Conservation (phyloP, 2,329 filamentous ascomycete genomes). For the Alternaria viburni region DNA sequence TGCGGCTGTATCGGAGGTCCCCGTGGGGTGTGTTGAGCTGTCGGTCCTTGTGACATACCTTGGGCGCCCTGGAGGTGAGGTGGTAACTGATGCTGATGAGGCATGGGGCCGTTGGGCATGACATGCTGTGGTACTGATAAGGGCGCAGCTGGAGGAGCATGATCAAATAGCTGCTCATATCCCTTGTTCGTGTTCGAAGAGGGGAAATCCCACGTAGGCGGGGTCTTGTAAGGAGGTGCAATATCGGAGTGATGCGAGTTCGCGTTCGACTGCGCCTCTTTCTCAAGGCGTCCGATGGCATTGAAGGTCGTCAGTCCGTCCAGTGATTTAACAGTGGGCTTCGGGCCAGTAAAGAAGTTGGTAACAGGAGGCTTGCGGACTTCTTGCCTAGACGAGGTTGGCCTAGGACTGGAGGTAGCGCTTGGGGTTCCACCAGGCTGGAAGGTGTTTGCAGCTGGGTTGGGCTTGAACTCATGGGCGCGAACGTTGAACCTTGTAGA, state of each 20-base stretch:
- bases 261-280: conserved; percentile 60
- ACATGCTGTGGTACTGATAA: conserved; percentile 69
- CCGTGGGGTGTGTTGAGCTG: conserved; percentile 78
- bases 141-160: conserved; percentile 61
- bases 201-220: conserved; percentile 80
- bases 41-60: conserved; percentile 70
- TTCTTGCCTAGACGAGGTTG: conserved; percentile 52
- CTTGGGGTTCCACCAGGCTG: conserved; percentile 71
- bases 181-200: conserved; percentile 76
- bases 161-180: conserved; percentile 82
- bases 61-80: conserved; percentile 78
- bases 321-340: conserved; percentile 62
- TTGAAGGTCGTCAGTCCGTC: conserved; percentile 65
- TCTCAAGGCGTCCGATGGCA: conserved; percentile 73
- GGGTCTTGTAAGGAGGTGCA: conserved; percentile 81
- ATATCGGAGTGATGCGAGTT: conserved; percentile 76
- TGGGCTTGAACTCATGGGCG: conserved; percentile 82
- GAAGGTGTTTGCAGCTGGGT: conserved; percentile 79
- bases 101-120: conserved; percentile 68
- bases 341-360: conserved; percentile 71
- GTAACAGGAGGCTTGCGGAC: conserved; percentile 45
- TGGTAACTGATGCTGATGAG: conserved; percentile 84
- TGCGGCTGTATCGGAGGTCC: conserved; percentile 79
- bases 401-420: conserved; percentile 73
- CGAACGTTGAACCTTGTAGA: conserved; percentile 66